A percentile compares a stretch with the other conserved stretches of the same genome.
These are phyloP conservation scores for Phascolomyces articulosus DNA, from an alignment of 371 early-diverging fungal species.

Conservation along the genomic window DNA sequence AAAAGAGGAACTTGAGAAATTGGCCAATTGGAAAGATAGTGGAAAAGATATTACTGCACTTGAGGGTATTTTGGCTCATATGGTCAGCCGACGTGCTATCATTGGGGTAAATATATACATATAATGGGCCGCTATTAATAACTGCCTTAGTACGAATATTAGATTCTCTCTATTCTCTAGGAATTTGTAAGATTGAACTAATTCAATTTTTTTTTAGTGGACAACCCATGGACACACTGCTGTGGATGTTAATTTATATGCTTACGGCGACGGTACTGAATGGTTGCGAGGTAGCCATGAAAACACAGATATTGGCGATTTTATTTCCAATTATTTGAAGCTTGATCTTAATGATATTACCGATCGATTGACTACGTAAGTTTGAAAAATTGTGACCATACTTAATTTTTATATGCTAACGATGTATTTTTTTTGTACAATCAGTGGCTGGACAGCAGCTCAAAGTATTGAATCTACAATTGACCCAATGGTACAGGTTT, in stretches of 20 bases:
- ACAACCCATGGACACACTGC: slow-evolving; percentile 63
- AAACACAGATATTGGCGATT: slow-evolving; percentile 80
- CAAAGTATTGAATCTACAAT: no score
- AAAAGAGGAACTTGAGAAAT: slow-evolving; percentile 52
- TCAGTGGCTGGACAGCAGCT: no score
- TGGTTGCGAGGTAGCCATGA: slow-evolving; percentile 73
- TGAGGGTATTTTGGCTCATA: slow-evolving; percentile 42
- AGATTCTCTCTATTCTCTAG: no score
- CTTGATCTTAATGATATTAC: slow-evolving; percentile 63
- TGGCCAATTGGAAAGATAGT: slow-evolving; percentile 34
- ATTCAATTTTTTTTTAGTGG: slow-evolving; percentile 31
- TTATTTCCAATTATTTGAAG: slow-evolving; percentile 56
- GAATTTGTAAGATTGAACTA: background rate
- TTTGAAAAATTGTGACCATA: no score
- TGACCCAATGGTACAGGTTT: background rate
- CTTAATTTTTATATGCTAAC: no score
- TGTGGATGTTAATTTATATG: slow-evolving; percentile 69
- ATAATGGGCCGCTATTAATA: no score
- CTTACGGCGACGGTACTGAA: slow-evolving; percentile 58
- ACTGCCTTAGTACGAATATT: no score
- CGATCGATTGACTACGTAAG: background rate
- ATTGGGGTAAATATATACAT: slow-evolving; percentile 54
- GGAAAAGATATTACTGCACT: slow-evolving; percentile 28
- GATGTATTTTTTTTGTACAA: no score
- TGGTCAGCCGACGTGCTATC: slow-evolving; percentile 61